These are phyloP conservation scores for Sugiyamaella castrensis DNA, from an alignment of 1,139 yeast species.

Conservation along the genomic window DNA sequence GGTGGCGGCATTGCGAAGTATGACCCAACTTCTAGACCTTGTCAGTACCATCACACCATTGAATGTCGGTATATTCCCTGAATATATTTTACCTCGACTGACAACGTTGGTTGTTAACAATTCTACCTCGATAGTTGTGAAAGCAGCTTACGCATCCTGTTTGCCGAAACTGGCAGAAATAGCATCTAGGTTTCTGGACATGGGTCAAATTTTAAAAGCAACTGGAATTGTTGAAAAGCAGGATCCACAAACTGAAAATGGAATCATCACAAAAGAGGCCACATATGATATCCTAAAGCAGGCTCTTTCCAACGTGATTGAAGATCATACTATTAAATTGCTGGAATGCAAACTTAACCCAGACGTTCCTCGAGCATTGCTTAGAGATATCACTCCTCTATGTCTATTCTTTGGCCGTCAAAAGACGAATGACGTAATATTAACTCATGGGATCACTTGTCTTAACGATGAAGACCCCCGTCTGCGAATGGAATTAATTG, in stretches of 20 bases:
- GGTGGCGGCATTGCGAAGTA: constrained; percentile 38
- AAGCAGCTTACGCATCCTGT: constrained; percentile 68
- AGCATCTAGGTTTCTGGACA: constrained; percentile 61
- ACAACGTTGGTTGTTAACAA: not conserved
- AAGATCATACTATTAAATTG: constrained; percentile 59
- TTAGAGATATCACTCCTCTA: constrained; percentile 66
- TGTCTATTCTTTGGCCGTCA: constrained; percentile 85
- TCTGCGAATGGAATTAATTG: constrained; percentile 66
- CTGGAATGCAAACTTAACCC: constrained; percentile 63
- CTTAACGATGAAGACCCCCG: constrained; percentile 74
- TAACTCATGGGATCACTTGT: constrained; percentile 89
- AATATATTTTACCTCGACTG: constrained; percentile 75
- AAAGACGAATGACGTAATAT: constrained; percentile 78
- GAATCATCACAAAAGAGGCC: constrained; percentile 34
- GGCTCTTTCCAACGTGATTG: constrained; percentile 42
- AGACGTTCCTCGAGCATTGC: constrained; percentile 64
- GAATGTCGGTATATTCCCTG: constrained; percentile 72
- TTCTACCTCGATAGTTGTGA: constrained; percentile 45
- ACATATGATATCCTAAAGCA: constrained; percentile 39
- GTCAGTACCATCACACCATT: constrained; percentile 72
- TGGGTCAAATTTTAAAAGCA: constrained; percentile 56
- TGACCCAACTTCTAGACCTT: constrained; percentile 55
- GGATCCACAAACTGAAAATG: constrained; percentile 45
- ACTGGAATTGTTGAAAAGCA: constrained; percentile 40
- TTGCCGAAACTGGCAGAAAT: constrained; percentile 65